Percentiles rank a stretch among this genome's conserved stretches.
These are phyloP conservation scores for Aspergillus caelatus DNA, from an alignment of 2,329 filamentous ascomycete genomes.

Conservation along the genomic window DNA sequence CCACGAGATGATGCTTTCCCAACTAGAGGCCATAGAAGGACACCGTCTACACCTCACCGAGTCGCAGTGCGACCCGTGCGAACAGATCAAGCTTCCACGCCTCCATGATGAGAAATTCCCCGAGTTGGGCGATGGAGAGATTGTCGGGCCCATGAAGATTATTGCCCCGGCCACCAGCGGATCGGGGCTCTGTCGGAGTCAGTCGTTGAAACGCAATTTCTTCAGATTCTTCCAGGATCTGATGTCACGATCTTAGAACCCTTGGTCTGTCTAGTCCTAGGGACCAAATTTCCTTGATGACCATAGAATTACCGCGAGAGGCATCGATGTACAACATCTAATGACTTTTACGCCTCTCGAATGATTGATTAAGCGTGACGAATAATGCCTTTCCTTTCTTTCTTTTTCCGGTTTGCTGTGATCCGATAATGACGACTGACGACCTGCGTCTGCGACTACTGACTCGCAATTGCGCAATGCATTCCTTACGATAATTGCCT, in stretches of 20 bases:
- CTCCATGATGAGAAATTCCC: conserved; percentile 75
- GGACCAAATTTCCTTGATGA: conserved; percentile 23
- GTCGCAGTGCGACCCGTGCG: conserved; percentile 50
- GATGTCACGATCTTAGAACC: conserved; percentile 34
- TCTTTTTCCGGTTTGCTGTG: conserved; percentile 12
- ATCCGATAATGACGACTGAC: conserved; percentile 33
- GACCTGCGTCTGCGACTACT: conserved; percentile 36
- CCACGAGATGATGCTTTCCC: conserved; percentile 66
- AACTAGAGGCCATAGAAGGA: conserved; percentile 42
- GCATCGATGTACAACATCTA: conserved; percentile 28
- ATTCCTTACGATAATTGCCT: conserved; percentile 31
- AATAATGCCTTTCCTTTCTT: conserved; percentile 33
- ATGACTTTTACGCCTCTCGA: conserved; percentile 21
- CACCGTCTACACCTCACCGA: conserved; percentile 42
- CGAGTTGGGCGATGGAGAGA: conserved; percentile 83
- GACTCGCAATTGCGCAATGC: conserved; percentile 33
- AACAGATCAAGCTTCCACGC: conserved; percentile 49
- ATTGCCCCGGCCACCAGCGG: conserved; percentile 40
- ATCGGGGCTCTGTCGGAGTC: conserved; percentile 49
- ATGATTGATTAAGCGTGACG: conserved; percentile 29
- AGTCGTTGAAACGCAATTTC: conserved; percentile 46
- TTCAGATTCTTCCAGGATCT: conserved; percentile 49
- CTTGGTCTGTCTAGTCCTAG: not conserved
- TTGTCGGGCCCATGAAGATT: conserved; percentile 85
- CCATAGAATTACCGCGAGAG: conserved; percentile 28